These are phyloP conservation scores for Hygrocybe punicea DNA, from an alignment of 768 basidiomycete species.

Conservation along the genomic window DNA sequence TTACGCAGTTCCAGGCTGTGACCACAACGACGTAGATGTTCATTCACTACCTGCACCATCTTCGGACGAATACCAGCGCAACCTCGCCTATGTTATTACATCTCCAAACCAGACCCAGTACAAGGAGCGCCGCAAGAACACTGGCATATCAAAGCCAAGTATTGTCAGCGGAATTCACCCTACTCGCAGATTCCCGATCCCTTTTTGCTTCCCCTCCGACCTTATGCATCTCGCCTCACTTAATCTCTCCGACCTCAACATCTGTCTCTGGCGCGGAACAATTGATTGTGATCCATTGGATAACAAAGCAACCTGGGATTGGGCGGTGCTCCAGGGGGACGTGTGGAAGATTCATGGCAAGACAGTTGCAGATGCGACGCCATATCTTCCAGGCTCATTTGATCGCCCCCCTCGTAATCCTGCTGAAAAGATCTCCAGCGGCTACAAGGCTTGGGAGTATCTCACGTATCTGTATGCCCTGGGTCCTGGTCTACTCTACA, in stretches of 20 bases:
- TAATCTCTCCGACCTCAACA: slow-evolving; percentile 35
- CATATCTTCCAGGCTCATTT: slow-evolving; percentile 32
- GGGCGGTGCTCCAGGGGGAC: slow-evolving; percentile 15
- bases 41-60: too few relatives aligned
- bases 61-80: too few relatives aligned
- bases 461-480: slow-evolving; percentile 11
- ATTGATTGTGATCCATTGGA: slow-evolving; percentile 22
- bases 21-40: too few relatives aligned
- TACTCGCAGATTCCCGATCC: slow-evolving; percentile 34
- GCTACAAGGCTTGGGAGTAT: slow-evolving; percentile 17
- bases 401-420: slow-evolving; percentile 32
- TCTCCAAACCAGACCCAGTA: too few relatives aligned
- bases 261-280: slow-evolving; percentile 17
- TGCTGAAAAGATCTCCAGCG: slow-evolving; percentile 24
- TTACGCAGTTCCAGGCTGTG: too few relatives aligned
- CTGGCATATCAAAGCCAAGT: slow-evolving; percentile 35
- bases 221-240: slow-evolving; percentile 41
- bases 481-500: slow-evolving; percentile 10
- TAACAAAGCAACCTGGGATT: slow-evolving; percentile 17
- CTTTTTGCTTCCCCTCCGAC: slow-evolving; percentile 19
- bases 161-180: slow-evolving; percentile 41
- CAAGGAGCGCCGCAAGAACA: slow-evolving; percentile 26
- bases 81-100: too few relatives aligned
- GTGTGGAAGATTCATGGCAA: slow-evolving; percentile 30
- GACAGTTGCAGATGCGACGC: slow-evolving; percentile 19